These are phyloP conservation scores for Phyllosticta ampelicida DNA, from an alignment of 2,329 filamentous ascomycete species.

Conservation along the genomic window DNA sequence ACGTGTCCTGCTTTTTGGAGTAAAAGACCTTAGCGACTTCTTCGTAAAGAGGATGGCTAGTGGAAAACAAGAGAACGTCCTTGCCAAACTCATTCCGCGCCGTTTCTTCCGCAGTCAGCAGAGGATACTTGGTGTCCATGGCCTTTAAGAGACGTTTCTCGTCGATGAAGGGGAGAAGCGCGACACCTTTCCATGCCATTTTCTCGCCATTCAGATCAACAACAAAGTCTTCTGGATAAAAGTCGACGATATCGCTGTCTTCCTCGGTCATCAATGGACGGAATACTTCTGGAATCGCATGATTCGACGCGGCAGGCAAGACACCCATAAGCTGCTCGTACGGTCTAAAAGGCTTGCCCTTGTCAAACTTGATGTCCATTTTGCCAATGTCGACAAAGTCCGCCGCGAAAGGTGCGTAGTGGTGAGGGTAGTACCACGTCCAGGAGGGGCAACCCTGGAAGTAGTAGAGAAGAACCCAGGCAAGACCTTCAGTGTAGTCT, in stretches of 20 bases:
- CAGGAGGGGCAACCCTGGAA: constrained; percentile 97
- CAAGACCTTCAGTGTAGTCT: constrained; percentile 88
- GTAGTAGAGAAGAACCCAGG: constrained; percentile 94
- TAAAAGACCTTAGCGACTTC: constrained; percentile 80
- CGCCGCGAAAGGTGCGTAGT: constrained; percentile 94
- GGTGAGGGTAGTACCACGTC: constrained; percentile 99
- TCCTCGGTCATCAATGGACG: constrained; percentile 81
- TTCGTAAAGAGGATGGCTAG: constrained; percentile 74
- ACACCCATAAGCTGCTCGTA: constrained; percentile 99
- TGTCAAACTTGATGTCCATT: constrained; percentile 70
- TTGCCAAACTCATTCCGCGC: constrained; percentile 69
- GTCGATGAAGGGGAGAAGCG: constrained; percentile 90
- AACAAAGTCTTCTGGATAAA: constrained; percentile 90
- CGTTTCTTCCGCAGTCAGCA: constrained; percentile 65
- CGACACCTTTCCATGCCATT: constrained; percentile 95
- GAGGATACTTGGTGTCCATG: constrained; percentile 71
- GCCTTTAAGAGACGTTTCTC: constrained; percentile 74
- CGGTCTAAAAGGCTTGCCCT: constrained; percentile 75
- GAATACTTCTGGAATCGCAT: constrained; percentile 80
- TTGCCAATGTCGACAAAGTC: constrained; percentile 80
- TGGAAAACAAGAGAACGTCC: constrained; percentile 75
- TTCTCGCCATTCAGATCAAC: constrained; percentile 97
- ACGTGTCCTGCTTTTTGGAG: constrained; percentile 67
- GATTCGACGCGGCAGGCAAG: constrained; percentile 81
- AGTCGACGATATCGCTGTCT: constrained; percentile 89